Evolutionary conservation across 108 stramenopile genomes (phyloP).

Genomic region (Fragilaria crotonensis): DNA sequence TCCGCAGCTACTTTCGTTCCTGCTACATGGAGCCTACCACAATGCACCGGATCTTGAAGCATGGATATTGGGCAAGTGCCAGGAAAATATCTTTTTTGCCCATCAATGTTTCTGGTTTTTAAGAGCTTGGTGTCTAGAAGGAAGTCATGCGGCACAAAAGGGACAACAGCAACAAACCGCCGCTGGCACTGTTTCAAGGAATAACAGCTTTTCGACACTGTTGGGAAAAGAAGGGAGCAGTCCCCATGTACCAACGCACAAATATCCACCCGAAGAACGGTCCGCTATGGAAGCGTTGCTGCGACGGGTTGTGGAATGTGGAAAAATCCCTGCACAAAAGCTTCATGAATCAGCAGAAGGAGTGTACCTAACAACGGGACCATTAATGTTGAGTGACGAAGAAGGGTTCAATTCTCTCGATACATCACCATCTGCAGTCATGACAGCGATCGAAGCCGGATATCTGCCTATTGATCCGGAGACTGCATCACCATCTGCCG

Average conservation of each 20-base stretch:
- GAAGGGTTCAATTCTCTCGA: not conserved
- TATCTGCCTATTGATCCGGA: constrained; percentile 60
- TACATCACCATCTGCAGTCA: constrained; percentile 38
- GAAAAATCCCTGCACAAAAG: constrained; percentile 46
- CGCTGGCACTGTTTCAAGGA: constrained; percentile 2
- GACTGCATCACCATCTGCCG: constrained; percentile 42
- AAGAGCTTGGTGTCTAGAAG: constrained; percentile 72
- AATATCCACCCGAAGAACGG: constrained; percentile 66
- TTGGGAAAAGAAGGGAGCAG: not conserved
- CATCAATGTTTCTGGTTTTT: constrained; percentile 87
- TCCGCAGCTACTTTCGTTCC: constrained; percentile 77
- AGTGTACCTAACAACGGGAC: not conserved
- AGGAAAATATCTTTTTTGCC: constrained; percentile 64
- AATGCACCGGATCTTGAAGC: constrained; percentile 58
- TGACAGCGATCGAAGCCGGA: constrained; percentile 40
- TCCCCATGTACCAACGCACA: constrained; percentile 8
- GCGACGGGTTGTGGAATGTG: constrained; percentile 48
- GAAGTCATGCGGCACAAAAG: constrained; percentile 1
- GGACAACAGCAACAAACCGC: constrained; percentile 1
- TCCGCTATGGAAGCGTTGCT: constrained; percentile 65
- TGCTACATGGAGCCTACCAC: constrained; percentile 79
- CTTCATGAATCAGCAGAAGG: constrained; percentile 27
- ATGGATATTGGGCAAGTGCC: constrained; percentile 76
- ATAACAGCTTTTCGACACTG: not conserved
- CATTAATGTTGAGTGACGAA: constrained; percentile 3